Percentiles rank a stretch among this genome's conserved stretches.
These are phyloP conservation scores for Yamadazyma oceani DNA, from an alignment of 1,139 yeast genomes.

Conservation along the genomic window DNA sequence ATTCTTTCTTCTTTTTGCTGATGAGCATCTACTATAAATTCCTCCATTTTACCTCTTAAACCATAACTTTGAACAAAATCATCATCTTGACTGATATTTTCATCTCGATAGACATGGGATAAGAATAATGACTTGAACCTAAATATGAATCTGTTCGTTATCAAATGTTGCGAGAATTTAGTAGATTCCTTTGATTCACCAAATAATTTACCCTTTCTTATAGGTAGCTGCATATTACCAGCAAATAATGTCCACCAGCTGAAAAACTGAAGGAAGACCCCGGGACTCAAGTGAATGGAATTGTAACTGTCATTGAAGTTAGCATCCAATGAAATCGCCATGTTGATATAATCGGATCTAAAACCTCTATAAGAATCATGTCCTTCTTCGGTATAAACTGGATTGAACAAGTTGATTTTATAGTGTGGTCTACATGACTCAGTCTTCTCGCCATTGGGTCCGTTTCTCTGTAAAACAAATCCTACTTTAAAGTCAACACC, in stretches of 20 bases:
- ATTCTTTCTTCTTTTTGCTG: slow-evolving; percentile 46
- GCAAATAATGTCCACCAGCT: slow-evolving; percentile 48
- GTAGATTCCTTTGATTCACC: slow-evolving; percentile 35
- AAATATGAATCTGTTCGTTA: slow-evolving; percentile 42
- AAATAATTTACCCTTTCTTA: slow-evolving; percentile 40
- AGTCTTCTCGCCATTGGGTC: slow-evolving; percentile 23
- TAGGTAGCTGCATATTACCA: slow-evolving; percentile 43
- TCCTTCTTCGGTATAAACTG: slow-evolving; percentile 49
- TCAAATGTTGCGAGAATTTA: slow-evolving; percentile 45
- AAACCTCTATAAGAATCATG: slow-evolving; percentile 43
- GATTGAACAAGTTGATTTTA: slow-evolving; percentile 62
- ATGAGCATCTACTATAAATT: slow-evolving; percentile 43
- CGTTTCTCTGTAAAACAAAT: slow-evolving; percentile 54
- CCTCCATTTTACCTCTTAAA: slow-evolving; percentile 39
- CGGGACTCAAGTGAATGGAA: slow-evolving; percentile 43
- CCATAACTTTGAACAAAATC: slow-evolving; percentile 41
- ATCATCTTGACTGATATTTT: slow-evolving; percentile 19
- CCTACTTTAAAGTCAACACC: slow-evolving; percentile 61
- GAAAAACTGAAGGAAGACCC: slow-evolving; percentile 40
- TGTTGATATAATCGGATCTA: slow-evolving; percentile 42
- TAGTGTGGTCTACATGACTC: slow-evolving; percentile 44
- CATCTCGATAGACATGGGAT: slow-evolving; percentile 40
- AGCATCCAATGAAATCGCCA: slow-evolving; percentile 58
- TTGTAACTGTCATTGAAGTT: slow-evolving; percentile 38
- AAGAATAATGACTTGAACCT: slow-evolving; percentile 40